Evolutionary conservation across 2,329 filamentous ascomycete species (phyloP), one percentile per base, ranked within the genome.

Genomic region (Penicillium hordei): DNA sequence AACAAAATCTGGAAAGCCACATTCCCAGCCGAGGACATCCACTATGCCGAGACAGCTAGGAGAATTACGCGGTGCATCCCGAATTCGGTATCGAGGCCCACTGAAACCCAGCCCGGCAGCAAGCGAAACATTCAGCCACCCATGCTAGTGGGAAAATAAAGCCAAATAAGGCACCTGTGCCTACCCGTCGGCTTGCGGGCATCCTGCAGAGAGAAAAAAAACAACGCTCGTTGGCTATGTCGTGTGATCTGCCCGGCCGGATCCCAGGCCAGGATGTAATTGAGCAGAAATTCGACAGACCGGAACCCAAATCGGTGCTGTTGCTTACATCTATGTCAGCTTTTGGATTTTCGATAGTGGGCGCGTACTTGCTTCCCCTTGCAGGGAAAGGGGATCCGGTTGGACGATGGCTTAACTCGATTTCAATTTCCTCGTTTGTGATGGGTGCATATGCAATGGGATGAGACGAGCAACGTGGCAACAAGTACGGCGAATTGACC

Each of bases 101-200:
- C 31, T 52, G 34, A 53, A 39, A 43, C 55, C 23, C 29, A 52
- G n/a, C 13, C 34, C 12, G 49, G 27, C 7, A 54, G 17, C 15
- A 46, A 13, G 44, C 19, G 27, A 39, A 29, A 42, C 10, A 31
- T 50, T 38, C 21, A 33, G 33, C 7, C 21, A 44, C 29, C 48
- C 49, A 36, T 48, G 36, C 27, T 53, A 48, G 49, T 7, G 29
- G 49, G 29, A 19, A 19, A 42, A n/a, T 36, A n/a, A 23, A 34
- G 49, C 17, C 17, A 40, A 57, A 52, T 44, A 52, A 46, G 42
- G 27, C 34, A 29, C 36, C n/a, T 53, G 55, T 52, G 23, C 29
- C 42, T 57, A 42, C 8, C 48, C 49, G 55, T 21, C 42, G 27
- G 49, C 17, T 42, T 57, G 27, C 25, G 13, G 49, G 27, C 8